Percentiles rank a stretch among this genome's conserved stretches.
phyloP scores from a whole-genome alignment of 192 early-diverging fungal species.

The Dissophora globulifera region DNA sequence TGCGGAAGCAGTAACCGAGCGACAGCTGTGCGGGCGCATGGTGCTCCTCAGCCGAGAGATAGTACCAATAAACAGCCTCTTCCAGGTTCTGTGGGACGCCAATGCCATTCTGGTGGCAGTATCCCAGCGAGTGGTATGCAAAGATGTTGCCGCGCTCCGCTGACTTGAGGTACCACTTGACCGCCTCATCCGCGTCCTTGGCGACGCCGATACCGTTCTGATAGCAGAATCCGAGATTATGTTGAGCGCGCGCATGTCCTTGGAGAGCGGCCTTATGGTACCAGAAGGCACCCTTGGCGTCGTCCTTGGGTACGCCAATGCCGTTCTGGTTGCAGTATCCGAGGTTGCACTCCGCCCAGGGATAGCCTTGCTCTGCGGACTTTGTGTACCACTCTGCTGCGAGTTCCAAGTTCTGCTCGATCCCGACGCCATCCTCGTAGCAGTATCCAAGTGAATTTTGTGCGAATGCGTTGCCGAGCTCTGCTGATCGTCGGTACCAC shows the following conservation, averaged over 20 bases:
- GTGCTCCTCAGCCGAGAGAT: constrained; percentile 62
- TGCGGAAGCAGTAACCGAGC: constrained; percentile 69
- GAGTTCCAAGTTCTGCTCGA: constrained; percentile 58
- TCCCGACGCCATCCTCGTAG: constrained; percentile 88
- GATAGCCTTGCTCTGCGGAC: constrained; percentile 63
- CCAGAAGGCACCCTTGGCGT: constrained; percentile 64
- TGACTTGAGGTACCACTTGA: constrained; percentile 63
- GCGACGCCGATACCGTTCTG: constrained; percentile 85
- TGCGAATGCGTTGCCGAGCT: constrained; percentile 81
- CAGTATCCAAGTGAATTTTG: constrained; percentile 90
- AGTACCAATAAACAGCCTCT: constrained; percentile 69
- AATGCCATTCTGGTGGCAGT: constrained; percentile 71
- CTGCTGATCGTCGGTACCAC: constrained; percentile 77
- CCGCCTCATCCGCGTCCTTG: constrained; percentile 59
- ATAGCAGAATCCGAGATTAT: constrained; percentile 86
- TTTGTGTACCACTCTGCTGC: constrained; percentile 67
- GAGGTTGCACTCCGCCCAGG: constrained; percentile 75
- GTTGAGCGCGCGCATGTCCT: constrained; percentile 65
- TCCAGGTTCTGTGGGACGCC: constrained; percentile 59
- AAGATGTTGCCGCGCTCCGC: constrained; percentile 64
- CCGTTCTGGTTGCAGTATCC: constrained; percentile 81
- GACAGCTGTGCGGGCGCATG: constrained; percentile 67
- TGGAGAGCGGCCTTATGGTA: constrained; percentile 70
- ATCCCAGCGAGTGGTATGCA: constrained; percentile 66
- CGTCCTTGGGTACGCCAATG: constrained; percentile 61